phyloP scores from a whole-genome alignment of 2,329 filamentous ascomycete species.

The Aquanectria penicillioides region DNA sequence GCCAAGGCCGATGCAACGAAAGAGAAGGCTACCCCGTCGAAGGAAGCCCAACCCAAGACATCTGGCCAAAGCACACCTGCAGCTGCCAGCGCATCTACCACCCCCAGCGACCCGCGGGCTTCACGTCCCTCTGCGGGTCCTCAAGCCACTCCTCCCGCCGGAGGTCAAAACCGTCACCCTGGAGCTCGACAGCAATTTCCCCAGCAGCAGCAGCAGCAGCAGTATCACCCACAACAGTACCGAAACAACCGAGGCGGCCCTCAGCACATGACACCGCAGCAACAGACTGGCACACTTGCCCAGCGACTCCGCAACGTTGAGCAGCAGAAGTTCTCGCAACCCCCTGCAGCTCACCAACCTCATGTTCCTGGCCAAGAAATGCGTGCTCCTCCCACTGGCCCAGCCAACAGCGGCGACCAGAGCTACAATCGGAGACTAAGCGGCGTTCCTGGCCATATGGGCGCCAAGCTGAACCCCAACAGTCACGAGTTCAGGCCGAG shows the following conservation, averaged over 20 bases:
- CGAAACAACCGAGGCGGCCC: conserved; percentile 58
- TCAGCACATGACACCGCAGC: conserved; percentile 53
- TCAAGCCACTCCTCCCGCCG: conserved; percentile 41
- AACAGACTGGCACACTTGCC: conserved; percentile 57
- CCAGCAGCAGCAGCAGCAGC: conserved; percentile 58
- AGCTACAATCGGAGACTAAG: conserved; percentile 64
- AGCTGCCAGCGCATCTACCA: conserved; percentile 26
- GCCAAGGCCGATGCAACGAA: conserved; percentile 62
- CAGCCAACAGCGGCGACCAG: conserved; percentile 66
- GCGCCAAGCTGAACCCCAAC: conserved; percentile 70
- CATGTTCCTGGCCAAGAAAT: conserved; percentile 70
- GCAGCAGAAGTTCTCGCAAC: conserved; percentile 60
- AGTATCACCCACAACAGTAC: conserved; percentile 58
- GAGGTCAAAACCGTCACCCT: conserved; percentile 55
- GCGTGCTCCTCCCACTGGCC: conserved; percentile 79
- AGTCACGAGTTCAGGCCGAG: conserved; percentile 87
- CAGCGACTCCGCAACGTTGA: conserved; percentile 63
- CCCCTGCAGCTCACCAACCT: conserved; percentile 52
- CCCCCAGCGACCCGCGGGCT: conserved; percentile 42
- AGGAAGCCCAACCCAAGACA: conserved; percentile 57
- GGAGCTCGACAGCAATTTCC: conserved; percentile 60
- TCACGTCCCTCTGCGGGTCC: conserved; percentile 49
- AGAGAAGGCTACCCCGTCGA: conserved; percentile 53
- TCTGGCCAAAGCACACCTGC: conserved; percentile 36
- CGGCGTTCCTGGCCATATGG: conserved; percentile 61